Percentiles rank a stretch among this genome's conserved stretches.
Conservation (phyloP, 2,329 filamentous ascomycete genomes). For the Fusarium sp. region DNA sequence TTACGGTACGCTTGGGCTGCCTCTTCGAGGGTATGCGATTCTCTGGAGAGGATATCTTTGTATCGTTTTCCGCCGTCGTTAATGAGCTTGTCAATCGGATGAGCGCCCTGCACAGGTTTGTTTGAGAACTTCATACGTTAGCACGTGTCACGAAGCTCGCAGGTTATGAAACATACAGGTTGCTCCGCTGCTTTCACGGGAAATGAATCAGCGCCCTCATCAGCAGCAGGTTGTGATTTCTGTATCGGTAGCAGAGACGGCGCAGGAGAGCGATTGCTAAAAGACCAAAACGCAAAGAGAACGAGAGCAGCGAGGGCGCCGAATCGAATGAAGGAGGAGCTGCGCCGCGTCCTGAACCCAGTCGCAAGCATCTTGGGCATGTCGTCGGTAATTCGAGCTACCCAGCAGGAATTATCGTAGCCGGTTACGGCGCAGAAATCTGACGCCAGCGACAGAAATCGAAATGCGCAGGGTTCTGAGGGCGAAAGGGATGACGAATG, state of each 20-base stretch:
- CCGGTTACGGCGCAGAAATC: slow-evolving; percentile 18
- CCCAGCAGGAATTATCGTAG: not conserved
- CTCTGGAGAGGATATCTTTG: slow-evolving; percentile 50
- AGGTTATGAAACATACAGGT: not conserved
- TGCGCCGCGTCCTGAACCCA: slow-evolving; percentile 53
- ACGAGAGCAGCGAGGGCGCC: slow-evolving; percentile 49
- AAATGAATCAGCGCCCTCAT: not conserved
- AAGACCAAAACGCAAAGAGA: slow-evolving; percentile 44
- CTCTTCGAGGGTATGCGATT: slow-evolving; percentile 60
- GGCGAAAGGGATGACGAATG: slow-evolving; percentile 14
- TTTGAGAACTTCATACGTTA: slow-evolving; percentile 1
- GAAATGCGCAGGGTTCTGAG: slow-evolving; percentile 24
- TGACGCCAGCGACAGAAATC: slow-evolving; percentile 37
- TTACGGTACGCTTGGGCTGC: slow-evolving; percentile 66
- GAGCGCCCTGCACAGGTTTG: slow-evolving; percentile 34
- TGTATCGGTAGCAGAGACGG: slow-evolving; percentile 3
- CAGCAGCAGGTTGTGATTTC: slow-evolving; percentile 1
- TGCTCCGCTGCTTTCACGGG: not conserved
- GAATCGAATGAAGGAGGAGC: slow-evolving; percentile 54
- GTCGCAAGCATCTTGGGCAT: slow-evolving; percentile 50
- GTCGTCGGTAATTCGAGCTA: slow-evolving; percentile 4
- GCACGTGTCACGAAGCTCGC: not conserved
- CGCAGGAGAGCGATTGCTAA: slow-evolving; percentile 32
- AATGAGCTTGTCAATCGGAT: slow-evolving; percentile 64
- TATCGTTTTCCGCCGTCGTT: slow-evolving; percentile 53